Evolutionary conservation across 2,329 filamentous ascomycete species (phyloP).

Genomic region (Verticillium isaacii): DNA sequence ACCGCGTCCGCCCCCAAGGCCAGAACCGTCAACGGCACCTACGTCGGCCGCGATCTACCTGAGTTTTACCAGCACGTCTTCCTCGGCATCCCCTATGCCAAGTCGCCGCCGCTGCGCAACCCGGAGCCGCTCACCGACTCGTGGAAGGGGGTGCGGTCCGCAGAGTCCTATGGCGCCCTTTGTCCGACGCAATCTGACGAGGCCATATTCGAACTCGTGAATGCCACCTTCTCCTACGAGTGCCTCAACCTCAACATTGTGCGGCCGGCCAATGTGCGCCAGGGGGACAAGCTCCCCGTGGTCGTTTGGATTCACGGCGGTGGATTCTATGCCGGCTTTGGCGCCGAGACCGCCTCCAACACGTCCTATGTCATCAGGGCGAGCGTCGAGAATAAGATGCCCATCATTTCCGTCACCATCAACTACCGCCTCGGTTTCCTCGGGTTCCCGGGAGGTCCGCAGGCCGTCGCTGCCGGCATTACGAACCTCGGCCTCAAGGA

Average conservation of each 20-base stretch:
- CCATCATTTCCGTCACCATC: slow-evolving; percentile 41
- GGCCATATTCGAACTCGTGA: slow-evolving; percentile 7
- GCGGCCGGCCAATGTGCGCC: slow-evolving; percentile 40
- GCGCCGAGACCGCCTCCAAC: slow-evolving; percentile 49
- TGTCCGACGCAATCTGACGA: slow-evolving; percentile 24
- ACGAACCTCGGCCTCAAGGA: slow-evolving; percentile 52
- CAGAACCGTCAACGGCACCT: slow-evolving; percentile 29
- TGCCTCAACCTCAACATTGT: slow-evolving; percentile 60
- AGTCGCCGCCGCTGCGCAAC: slow-evolving; percentile 38
- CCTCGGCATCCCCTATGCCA: slow-evolving; percentile 45
- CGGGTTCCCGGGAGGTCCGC: slow-evolving; percentile 44
- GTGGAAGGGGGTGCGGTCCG: slow-evolving; percentile 34
- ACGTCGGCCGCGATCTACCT: slow-evolving; percentile 26
- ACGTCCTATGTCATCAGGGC: slow-evolving; percentile 52
- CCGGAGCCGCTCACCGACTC: slow-evolving; percentile 42
- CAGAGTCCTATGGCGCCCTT: slow-evolving; percentile 35
- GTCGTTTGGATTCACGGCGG: slow-evolving; percentile 52
- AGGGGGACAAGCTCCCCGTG: slow-evolving; percentile 42
- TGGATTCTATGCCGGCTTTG: slow-evolving; percentile 19
- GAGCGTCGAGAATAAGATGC: slow-evolving; percentile 36
- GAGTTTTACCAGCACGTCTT: slow-evolving; percentile 40
- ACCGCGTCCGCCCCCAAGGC: not conserved
- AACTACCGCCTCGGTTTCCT: slow-evolving; percentile 51
- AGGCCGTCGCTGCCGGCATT: slow-evolving; percentile 43
- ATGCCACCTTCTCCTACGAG: slow-evolving; percentile 41